Evolutionary conservation across 352 stramenopile genomes (phyloP).

Genomic region (Thraustotheca clavata): DNA sequence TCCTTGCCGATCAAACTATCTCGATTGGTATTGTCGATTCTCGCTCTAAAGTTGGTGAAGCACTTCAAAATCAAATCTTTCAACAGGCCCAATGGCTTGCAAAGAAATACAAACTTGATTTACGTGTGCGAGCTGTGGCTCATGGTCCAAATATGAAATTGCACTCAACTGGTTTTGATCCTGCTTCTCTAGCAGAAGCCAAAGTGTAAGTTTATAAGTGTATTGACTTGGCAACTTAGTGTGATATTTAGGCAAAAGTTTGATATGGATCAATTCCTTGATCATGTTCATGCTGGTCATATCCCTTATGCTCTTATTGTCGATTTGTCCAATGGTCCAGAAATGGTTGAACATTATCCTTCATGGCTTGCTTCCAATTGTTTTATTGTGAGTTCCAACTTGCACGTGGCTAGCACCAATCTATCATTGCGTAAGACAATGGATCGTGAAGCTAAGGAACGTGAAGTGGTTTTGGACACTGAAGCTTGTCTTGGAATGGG

Average conservation of each 20-base stretch:
- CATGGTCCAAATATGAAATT: conserved; percentile 57
- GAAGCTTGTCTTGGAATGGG: conserved; percentile 74
- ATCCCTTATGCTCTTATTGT: conserved; percentile 90
- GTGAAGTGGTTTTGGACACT: conserved; percentile 85
- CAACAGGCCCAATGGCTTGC: conserved; percentile 77
- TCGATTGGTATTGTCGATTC: conserved; percentile 88
- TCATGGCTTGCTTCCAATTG: conserved; percentile 85
- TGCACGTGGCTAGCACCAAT: conserved; percentile 75
- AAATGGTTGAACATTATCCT: conserved; percentile 80
- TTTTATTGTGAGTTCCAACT: conserved; percentile 90
- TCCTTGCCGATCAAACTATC: conserved; percentile 89
- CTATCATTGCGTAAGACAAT: conserved; percentile 71
- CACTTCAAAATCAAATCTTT: conserved; percentile 82
- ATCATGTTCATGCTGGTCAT: conserved; percentile 80
- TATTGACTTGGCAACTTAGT: conserved; percentile 17
- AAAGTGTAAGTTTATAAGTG: neutral
- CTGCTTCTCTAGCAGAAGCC: conserved; percentile 1
- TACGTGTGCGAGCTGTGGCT: conserved; percentile 67
- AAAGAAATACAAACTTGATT: conserved; percentile 77
- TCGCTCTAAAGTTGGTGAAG: conserved; percentile 58
- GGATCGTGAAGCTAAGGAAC: conserved; percentile 51
- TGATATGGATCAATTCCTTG: conserved; percentile 56
- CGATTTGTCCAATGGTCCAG: conserved; percentile 87
- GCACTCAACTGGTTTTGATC: conserved; percentile 27
- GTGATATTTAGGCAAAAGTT: no score